phyloP scores from a whole-genome alignment of 306 rosid genomes.

The Lathyrus oleraceus region DNA sequence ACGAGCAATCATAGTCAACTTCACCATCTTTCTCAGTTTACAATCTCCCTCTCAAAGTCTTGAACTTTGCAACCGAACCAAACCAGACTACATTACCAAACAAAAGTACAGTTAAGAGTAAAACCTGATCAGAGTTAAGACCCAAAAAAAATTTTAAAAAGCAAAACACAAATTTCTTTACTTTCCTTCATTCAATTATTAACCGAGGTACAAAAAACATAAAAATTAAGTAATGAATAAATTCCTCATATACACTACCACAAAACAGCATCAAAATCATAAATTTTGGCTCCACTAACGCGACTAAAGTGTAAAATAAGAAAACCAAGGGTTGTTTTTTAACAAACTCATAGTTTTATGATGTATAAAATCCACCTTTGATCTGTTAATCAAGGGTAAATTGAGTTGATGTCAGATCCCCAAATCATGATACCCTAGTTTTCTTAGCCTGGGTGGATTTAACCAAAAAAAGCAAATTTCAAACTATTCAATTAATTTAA shows the following conservation, averaged over 20 bases:
- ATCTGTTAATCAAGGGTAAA: not conserved
- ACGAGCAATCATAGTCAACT: conserved; percentile 95
- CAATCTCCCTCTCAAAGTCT: conserved; percentile 35
- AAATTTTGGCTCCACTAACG: not conserved
- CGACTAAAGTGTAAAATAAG: not conserved
- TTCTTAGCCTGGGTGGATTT: conserved; percentile 20
- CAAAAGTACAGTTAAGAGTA: conserved; percentile 28
- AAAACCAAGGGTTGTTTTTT: not conserved
- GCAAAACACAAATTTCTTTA: not conserved
- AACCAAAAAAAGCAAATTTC: conserved; percentile 23
- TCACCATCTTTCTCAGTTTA: conserved; percentile 76
- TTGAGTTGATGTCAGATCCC: not conserved
- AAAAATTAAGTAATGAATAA: not conserved
- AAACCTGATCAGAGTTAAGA: not conserved
- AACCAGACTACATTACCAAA: conserved; percentile 23
- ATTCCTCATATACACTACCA: not conserved
- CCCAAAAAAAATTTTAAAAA: not conserved
- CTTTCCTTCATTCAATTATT: not conserved
- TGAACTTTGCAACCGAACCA: conserved; percentile 29
- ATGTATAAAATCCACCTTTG: not conserved
- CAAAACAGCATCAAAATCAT: conserved; percentile 7
- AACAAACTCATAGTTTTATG: not conserved
- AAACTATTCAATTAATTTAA: not conserved
- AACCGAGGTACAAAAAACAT: not conserved
- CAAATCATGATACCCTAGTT: not conserved